Percentiles rank a stretch among this genome's conserved stretches.
Conservation (phyloP, 495 filamentous ascomycete species). For the Tuber melanosporum region DNA sequence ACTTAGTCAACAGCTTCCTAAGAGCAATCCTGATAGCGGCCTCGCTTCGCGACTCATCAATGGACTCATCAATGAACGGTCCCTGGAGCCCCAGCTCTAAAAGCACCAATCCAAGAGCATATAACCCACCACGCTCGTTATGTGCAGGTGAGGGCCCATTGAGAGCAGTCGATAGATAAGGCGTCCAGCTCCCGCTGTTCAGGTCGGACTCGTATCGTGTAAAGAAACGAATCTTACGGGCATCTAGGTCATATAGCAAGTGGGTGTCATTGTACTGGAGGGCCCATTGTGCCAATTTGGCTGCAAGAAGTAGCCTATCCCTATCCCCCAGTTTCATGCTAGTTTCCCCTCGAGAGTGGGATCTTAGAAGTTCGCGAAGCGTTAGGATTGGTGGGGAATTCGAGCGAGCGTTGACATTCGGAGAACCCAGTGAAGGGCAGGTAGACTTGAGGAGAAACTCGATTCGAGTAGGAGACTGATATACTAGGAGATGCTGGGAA, state of each 20-base stretch:
- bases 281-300: not conserved
- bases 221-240: not conserved
- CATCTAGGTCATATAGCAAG: not conserved
- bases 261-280: not conserved
- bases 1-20: not conserved
- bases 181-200: not conserved
- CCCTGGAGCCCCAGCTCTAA: not conserved
- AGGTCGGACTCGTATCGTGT: not conserved
- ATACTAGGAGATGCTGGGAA: not conserved
- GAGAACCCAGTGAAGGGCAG: not conserved
- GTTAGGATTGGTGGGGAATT: not conserved
- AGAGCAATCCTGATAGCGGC: not conserved
- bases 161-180: not conserved
- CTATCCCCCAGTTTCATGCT: not conserved
- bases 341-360: not conserved
- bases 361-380: not conserved
- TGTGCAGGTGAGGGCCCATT: rapidly evolving
- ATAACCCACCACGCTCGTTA: rapidly evolving
- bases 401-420: not conserved
- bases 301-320: not conserved
- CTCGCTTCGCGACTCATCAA: not conserved
- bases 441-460: not conserved
- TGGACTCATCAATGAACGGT: too few species aligned
- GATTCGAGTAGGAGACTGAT: not conserved
- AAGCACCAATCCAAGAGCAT: not conserved